Conservation (phyloP, 768 basidiomycete genomes). For the Suillus cothurnatus region DNA sequence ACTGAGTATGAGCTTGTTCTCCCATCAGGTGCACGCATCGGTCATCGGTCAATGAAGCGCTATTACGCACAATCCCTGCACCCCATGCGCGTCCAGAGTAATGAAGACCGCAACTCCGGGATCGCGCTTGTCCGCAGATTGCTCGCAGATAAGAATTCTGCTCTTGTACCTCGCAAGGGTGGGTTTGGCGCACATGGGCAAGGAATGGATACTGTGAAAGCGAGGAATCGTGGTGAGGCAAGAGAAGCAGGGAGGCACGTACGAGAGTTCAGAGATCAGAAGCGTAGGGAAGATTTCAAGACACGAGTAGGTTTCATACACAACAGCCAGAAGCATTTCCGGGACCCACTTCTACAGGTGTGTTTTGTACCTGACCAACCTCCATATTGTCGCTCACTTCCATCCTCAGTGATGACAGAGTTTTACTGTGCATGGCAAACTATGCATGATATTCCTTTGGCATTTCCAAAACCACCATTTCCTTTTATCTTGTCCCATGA, state of each 20-base stretch:
- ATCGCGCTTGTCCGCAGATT: constrained; percentile 76
- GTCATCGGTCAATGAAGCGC: constrained; percentile 83
- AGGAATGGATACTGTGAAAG: constrained; percentile 84
- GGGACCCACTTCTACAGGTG: constrained; percentile 71
- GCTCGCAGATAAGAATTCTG: constrained; percentile 80
- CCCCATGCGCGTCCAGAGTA: constrained; percentile 41
- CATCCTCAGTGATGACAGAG: constrained; percentile 18
- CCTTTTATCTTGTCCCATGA: neutral
- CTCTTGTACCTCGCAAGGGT: constrained; percentile 81
- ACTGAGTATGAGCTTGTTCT: constrained; percentile 86
- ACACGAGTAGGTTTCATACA: constrained; percentile 77
- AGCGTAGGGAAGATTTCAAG: constrained; percentile 78
- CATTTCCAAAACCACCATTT: neutral
- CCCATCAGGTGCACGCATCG: constrained; percentile 90
- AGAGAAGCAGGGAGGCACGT: constrained; percentile 88
- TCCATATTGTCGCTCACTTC: constrained; percentile 10
- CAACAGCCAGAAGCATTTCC: constrained; percentile 88
- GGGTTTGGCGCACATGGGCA: constrained; percentile 86
- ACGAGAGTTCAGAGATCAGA: constrained; percentile 81
- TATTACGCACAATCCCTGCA: constrained; percentile 87
- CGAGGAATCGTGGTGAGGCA: constrained; percentile 94
- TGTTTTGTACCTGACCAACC: neutral
- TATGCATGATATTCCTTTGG: constrained; percentile 6
- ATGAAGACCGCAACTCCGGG: constrained; percentile 70
- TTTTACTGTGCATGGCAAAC: constrained; percentile 2